These are phyloP conservation scores for Noccaea caerulescens DNA, from an alignment of 345 rosid genomes.

Conservation along the genomic window DNA sequence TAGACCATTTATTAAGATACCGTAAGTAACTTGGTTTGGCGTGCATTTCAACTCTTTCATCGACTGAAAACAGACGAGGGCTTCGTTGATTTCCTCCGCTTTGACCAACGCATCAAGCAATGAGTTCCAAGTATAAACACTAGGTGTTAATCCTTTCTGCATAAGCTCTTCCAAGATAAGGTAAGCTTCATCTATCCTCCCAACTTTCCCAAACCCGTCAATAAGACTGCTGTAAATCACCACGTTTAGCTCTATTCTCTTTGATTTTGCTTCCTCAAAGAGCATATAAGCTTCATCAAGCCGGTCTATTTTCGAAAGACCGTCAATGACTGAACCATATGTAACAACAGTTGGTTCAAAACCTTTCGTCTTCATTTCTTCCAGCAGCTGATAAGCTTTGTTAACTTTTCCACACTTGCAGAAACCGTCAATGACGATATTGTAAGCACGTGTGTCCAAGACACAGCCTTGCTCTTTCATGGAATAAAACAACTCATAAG, in stretches of 20 bases:
- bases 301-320: constrained; percentile 90
- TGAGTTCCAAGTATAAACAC: constrained; percentile 90
- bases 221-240: constrained; percentile 86
- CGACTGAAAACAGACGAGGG: constrained; percentile 80
- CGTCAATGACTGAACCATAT: constrained; percentile 87
- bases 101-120: constrained; percentile 88
- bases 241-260: constrained; percentile 68
- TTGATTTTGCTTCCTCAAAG: constrained; percentile 92
- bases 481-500: constrained; percentile 71
- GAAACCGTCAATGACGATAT: constrained; percentile 84
- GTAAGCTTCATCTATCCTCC: constrained; percentile 96
- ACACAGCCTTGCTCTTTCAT: constrained; percentile 94
- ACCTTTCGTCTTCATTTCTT: constrained; percentile 91
- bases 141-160: constrained; percentile 90
- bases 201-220: constrained; percentile 96
- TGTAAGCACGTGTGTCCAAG: constrained; percentile 84
- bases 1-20: constrained; percentile 85
- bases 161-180: constrained; percentile 89
- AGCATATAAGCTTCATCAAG: constrained; percentile 99
- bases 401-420: constrained; percentile 94
- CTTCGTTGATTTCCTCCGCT: constrained; percentile 88
- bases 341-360: constrained; percentile 84
- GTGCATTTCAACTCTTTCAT: constrained; percentile 76
- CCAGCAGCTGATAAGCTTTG: constrained; percentile 89
- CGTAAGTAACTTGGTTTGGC: constrained; percentile 75